Base-by-base conservation (phyloP, 2,329 filamentous ascomycete species). In the Phaeophleospora eucalypticola region DNA sequence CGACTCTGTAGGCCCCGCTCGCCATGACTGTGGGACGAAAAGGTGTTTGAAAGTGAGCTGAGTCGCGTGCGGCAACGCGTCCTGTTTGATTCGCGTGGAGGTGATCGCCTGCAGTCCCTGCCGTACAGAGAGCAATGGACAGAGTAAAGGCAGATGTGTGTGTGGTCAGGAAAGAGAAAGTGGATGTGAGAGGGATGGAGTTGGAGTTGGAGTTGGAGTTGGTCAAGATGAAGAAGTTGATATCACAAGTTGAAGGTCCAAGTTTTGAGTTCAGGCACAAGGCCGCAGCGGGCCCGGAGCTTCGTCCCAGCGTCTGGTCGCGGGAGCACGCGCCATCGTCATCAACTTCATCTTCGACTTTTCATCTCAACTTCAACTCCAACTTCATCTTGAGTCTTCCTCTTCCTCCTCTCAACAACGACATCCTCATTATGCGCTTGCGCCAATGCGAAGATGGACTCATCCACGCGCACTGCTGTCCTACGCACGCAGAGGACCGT, bases 391-490 rank as follows among this genome's bases (percentile, higher is more conserved):
- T 29, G 7, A 29, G 24, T 12, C 24, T 6, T 12, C 24, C 7
- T 12, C 24, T 6, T 12, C 24, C 24, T 29, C 24, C 24, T 29
- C 24, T 29, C 24, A 29, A 7, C 6, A 7, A 29, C 24, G 24
- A 29, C 24, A n/a, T n/a, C n/a, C n/a, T 29, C 24, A 29, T 7
- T 12, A 58, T 60, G 58, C 50, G 43, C 41, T 36, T 43, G 52
- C 49, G 41, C 58, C 53, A 58, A 60, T 60, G 58, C 56, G 51
- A 60, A 58, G 52, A 59, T 60, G 58, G 47, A 45, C 14, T n/a
- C n/a, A n/a, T 27, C 29, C 36, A 32, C 21, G 38, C 17, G 36
- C 29, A 38, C 43, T 37, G 43, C 51, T 39, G 24, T 40, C 43
- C 15, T 12, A 29, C 21, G 43, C n/a, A 33, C 19, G 21, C 36